Evolutionary conservation across 106 monocot species (phyloP).

Genomic region (Allium cepa): DNA sequence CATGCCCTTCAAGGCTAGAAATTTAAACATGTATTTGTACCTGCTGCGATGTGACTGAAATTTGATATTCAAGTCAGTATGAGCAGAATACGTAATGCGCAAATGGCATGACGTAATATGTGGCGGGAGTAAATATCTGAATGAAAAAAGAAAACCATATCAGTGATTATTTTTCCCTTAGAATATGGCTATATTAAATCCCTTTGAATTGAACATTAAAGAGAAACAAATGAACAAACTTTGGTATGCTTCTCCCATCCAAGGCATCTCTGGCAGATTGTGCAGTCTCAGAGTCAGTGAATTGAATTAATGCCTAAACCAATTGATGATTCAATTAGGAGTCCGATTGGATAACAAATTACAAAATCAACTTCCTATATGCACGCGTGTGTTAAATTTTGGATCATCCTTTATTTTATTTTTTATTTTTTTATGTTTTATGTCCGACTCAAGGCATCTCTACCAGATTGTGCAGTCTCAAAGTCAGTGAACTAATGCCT

Average conservation of each 20-base stretch:
- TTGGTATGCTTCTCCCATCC: conserved; percentile 93
- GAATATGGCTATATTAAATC: background rate
- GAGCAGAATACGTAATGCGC: conserved; percentile 92
- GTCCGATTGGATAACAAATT: too few relatives aligned
- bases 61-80: conserved; percentile 95
- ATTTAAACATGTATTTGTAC: conserved; percentile 18
- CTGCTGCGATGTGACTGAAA: conserved; percentile 99
- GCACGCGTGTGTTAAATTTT: background rate
- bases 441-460: too few relatives aligned
- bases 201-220: background rate
- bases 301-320: conserved; percentile 68
- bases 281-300: conserved; percentile 67
- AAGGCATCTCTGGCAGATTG: conserved; percentile 56
- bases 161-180: background rate
- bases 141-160: conserved; percentile 7
- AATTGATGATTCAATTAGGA: too few relatives aligned
- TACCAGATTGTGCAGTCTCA: too few relatives aligned
- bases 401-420: too few relatives aligned
- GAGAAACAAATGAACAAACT: conserved; percentile 16
- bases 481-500: too few relatives aligned
- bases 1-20: background rate
- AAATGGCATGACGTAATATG: conserved; percentile 75
- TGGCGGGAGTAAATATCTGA: conserved; percentile 88
- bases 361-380: too few relatives aligned
- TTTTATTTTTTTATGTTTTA: too few relatives aligned